Conservation (phyloP, 371 early-diverging fungal species). For the Mucor saturninus region DNA sequence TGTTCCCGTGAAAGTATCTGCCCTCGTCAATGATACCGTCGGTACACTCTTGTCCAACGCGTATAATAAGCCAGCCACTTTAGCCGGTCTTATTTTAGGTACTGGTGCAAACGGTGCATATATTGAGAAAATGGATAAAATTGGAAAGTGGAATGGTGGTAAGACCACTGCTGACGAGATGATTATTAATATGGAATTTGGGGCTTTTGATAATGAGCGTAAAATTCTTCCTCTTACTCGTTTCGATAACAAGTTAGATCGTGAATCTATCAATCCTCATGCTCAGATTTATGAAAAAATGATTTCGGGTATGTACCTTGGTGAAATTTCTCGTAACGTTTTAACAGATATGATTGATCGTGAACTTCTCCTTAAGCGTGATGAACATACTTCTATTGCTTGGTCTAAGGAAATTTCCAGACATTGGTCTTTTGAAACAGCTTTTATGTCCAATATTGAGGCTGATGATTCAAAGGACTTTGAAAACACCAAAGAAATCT, state of each 20-base stretch:
- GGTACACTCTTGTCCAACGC: conserved; percentile 91
- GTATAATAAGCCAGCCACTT: conserved; percentile 79
- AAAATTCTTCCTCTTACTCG: conserved; percentile 79
- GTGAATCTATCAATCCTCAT: conserved; percentile 80
- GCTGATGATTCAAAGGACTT: conserved; percentile 75
- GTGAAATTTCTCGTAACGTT: conserved; percentile 87
- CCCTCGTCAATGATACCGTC: conserved; percentile 96
- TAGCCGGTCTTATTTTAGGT: conserved; percentile 92
- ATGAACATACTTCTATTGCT: conserved; percentile 37
- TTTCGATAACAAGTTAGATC: conserved; percentile 87
- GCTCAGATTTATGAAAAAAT: conserved; percentile 92
- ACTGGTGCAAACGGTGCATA: conserved; percentile 98
- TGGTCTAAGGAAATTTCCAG: conserved; percentile 71
- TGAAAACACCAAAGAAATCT: conserved; percentile 67
- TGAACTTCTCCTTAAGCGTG: conserved; percentile 72
- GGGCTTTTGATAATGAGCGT: conserved; percentile 86
- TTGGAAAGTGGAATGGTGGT: conserved; percentile 73
- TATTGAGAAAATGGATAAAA: conserved; percentile 76
- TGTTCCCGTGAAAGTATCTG: conserved; percentile 77
- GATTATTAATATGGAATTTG: conserved; percentile 94
- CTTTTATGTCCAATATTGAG: conserved; percentile 92
- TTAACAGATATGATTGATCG: conserved; percentile 83
- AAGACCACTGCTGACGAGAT: conserved; percentile 67
- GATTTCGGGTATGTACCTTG: conserved; percentile 95
- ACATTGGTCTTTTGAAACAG: conserved; percentile 86